Conservation (phyloP, 495 filamentous ascomycete species). For the Penicillium argentinense region DNA sequence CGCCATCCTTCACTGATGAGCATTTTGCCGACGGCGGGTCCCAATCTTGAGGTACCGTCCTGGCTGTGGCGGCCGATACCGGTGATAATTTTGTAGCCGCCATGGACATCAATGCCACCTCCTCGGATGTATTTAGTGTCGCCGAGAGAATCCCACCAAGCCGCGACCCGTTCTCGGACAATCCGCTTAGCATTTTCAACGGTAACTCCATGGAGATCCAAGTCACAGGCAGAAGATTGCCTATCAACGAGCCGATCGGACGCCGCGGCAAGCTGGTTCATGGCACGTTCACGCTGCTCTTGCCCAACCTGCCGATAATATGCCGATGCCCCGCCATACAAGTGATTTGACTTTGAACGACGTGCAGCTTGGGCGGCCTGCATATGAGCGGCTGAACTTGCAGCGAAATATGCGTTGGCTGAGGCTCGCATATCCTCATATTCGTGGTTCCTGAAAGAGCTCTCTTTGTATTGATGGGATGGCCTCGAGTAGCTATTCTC, state of each 20-base stretch:
- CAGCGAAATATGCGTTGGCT: constrained; percentile 38
- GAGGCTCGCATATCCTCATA: constrained; percentile 27
- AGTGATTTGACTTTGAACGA: constrained; percentile 60
- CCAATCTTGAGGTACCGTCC: constrained; percentile 71
- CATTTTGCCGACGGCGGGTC: constrained; percentile 77
- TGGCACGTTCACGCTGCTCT: constrained; percentile 47
- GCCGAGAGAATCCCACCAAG: constrained; percentile 79
- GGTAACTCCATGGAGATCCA: constrained; percentile 84
- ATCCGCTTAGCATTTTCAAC: constrained; percentile 80
- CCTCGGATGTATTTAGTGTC: constrained; percentile 53
- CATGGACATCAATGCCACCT: constrained; percentile 39
- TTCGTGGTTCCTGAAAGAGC: constrained; percentile 13
- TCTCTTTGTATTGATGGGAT: background rate
- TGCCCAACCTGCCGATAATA: constrained; percentile 63
- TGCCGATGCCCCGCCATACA: constrained; percentile 66
- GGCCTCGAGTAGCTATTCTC: constrained; percentile 15
- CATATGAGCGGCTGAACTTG: constrained; percentile 49
- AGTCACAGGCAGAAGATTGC: constrained; percentile 53
- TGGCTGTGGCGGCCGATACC: constrained; percentile 76
- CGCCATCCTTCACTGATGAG: constrained; percentile 81
- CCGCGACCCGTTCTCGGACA: constrained; percentile 59
- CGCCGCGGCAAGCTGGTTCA: constrained; percentile 42
- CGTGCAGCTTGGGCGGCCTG: constrained; percentile 64
- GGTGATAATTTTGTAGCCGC: constrained; percentile 72
- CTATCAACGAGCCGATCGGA: constrained; percentile 62